These are phyloP conservation scores for Rhodotorula sp. DNA, from an alignment of 1,284 basidiomycete species.

Conservation along the genomic window DNA sequence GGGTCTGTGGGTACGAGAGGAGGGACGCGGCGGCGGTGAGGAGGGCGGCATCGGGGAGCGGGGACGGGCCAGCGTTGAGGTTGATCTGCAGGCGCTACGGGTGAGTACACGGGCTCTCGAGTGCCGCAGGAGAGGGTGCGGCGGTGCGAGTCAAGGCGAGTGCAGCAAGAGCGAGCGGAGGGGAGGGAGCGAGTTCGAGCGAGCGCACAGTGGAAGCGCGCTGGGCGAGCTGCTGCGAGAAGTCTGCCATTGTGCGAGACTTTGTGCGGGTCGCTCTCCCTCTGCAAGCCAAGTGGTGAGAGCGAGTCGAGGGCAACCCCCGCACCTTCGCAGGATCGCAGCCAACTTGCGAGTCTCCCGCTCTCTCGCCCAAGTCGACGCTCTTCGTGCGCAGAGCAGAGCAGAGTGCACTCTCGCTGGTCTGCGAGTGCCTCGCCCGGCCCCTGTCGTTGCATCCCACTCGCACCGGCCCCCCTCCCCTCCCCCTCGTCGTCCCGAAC, in stretches of 20 bases:
- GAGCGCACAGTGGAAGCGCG: conserved; percentile 20
- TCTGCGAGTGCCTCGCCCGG: not conserved
- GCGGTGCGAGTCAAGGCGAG: too few relatives aligned
- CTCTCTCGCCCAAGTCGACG: too few relatives aligned
- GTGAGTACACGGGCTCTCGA: not conserved
- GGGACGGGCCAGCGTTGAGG: conserved; percentile 89
- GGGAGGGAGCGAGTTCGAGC: not conserved
- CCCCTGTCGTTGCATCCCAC: not conserved
- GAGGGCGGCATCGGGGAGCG: conserved; percentile 77
- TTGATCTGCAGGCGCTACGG: conserved; percentile 58
- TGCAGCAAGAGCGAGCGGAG: not conserved
- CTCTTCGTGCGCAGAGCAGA: too few relatives aligned
- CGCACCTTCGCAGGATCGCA: too few relatives aligned
- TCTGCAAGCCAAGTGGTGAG: not conserved
- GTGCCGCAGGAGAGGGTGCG: too few relatives aligned
- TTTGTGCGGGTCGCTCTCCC: not conserved
- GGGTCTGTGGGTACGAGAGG: conserved; percentile 77
- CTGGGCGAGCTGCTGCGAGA: conserved; percentile 13
- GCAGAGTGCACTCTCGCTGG: too few relatives aligned
- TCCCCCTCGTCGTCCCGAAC: not conserved
- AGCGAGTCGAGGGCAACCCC: not conserved
- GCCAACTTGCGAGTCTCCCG: too few relatives aligned
- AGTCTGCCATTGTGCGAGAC: conserved; percentile 18
- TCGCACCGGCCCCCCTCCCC: not conserved
- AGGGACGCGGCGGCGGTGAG: conserved; percentile 72